Base-by-base conservation (phyloP, 2,329 filamentous ascomycete species). In the Epichloe sp. region DNA sequence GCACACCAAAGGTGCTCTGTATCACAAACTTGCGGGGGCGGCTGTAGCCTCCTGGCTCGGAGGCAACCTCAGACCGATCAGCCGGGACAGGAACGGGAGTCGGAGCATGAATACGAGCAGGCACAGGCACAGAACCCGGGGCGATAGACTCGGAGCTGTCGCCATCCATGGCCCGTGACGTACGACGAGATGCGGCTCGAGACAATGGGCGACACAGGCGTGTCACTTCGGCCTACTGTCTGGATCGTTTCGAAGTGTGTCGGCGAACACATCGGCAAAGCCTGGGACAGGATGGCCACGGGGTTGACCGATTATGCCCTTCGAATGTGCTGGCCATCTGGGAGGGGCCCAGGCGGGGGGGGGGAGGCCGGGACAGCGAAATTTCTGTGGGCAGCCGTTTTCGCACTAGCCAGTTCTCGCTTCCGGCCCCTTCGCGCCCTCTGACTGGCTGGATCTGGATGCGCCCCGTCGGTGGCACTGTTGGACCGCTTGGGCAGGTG, bases 1-100 rank as follows among this genome's bases (percentile, higher is more conserved):
- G 63, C 44, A 60, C 61, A 52, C 69, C 69, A 57, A 70, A 70
- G 54, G 67, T 66, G 58, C 68, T 71, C 52, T 68, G 65, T 48
- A 71, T 65, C 53, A 63, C 67, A 57, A 70, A 71, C 51, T 65
- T 68, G 57, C 68, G 68, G 47, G 60, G 52, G 11, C 50, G 52
- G 23, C 23, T 19, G 12, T 52, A 37, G 48, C 15, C 14, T 44
- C 40, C 44, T 17, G 44, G 40, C 15, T 54, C 52, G 43, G 47
- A 37, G 40, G 15, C 47, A 34, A 3, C 40, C 14, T 54, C 52
- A 14, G 44, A 35, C 38, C 41, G 38, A 11, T 50, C 50, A 47
- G 35, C 47, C 34, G 50, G 42, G 3, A 23, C 12, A 35, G 23
- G 48, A 37, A 38, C 48, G 47, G 46, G 23, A 36, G 34, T 11